A percentile compares a stretch with the other conserved stretches of the same genome.
Evolutionary conservation across 192 early-diverging fungal genomes (phyloP).

Genomic region (Spinellus fusiger): DNA sequence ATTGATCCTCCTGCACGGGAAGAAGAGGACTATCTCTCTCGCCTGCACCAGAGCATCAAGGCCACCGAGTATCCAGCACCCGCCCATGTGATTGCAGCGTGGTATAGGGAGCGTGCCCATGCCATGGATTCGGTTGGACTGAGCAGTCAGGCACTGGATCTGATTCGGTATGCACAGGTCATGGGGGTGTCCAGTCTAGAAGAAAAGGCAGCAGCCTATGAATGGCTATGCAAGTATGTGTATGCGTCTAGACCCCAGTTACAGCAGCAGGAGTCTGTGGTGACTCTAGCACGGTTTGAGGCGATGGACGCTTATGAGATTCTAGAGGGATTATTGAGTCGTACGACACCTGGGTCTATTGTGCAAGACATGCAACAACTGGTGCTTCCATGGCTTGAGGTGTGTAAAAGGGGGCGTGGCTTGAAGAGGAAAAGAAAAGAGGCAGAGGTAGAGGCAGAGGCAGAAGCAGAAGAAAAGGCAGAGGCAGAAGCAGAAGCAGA

Average conservation of each 20-base stretch:
- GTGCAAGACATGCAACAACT: conserved; percentile 43
- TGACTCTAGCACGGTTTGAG: conserved; percentile 15
- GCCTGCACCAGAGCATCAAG: conserved; percentile 27
- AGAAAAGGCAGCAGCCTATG: conserved; percentile 46
- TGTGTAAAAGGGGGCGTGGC: not conserved
- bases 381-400: conserved; percentile 39
- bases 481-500: conserved; percentile 10
- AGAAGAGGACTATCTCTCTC: conserved; percentile 29
- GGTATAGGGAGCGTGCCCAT: conserved; percentile 53
- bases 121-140: conserved; percentile 50
- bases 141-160: conserved; percentile 44
- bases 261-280: conserved; percentile 10
- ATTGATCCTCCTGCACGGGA: conserved; percentile 33
- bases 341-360: conserved; percentile 33
- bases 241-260: conserved; percentile 48
- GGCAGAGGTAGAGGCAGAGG: conserved; percentile 18
- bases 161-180: conserved; percentile 45
- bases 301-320: conserved; percentile 21
- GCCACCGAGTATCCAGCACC: conserved; percentile 43
- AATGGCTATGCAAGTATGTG: conserved; percentile 50
- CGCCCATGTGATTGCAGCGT: conserved; percentile 39
- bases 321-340: conserved; percentile 14
- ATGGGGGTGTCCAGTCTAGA: conserved; percentile 47
- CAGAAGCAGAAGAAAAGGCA: conserved; percentile 8
- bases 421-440: conserved; percentile 1